Conservation (phyloP, 1,139 yeast species). For the Sugiyamaella novakii region DNA sequence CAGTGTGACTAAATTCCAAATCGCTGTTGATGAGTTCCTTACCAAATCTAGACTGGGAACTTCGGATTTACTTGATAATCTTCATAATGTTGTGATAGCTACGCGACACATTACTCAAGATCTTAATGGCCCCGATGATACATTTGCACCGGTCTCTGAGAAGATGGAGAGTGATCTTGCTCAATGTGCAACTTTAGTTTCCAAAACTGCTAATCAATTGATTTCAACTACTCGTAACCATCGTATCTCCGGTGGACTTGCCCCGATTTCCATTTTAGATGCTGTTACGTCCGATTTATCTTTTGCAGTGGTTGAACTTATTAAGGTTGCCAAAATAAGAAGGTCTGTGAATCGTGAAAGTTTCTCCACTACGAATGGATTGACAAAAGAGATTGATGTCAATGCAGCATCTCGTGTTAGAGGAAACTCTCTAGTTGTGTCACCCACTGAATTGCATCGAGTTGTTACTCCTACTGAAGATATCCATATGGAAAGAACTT, state of each 20-base stretch:
- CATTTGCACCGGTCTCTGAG: conserved; percentile 12
- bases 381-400: conserved; percentile 4
- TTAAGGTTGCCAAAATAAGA: conserved; percentile 52
- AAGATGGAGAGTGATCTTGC: conserved; percentile 36
- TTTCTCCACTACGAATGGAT: neutral
- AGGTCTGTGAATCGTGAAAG: conserved; percentile 8
- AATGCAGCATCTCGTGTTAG: conserved; percentile 1
- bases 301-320: conserved; percentile 71
- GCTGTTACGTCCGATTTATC: conserved; percentile 77
- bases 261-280: conserved; percentile 75
- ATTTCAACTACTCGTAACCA: conserved; percentile 80
- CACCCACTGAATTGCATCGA: conserved; percentile 18
- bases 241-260: conserved; percentile 60
- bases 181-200: conserved; percentile 46
- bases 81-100: conserved; percentile 43
- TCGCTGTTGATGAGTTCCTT: conserved; percentile 41
- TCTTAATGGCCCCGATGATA: conserved; percentile 41
- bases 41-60: conserved; percentile 35
- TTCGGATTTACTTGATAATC: conserved; percentile 35
- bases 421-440: neutral
- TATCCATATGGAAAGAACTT: conserved; percentile 13
- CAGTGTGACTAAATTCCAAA: conserved; percentile 37
- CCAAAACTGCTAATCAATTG: conserved; percentile 74
- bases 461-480: conserved; percentile 23
- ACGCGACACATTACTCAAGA: conserved; percentile 43